Base-by-base conservation (phyloP, 129 eudicot species). In the Lonicera japonica region DNA sequence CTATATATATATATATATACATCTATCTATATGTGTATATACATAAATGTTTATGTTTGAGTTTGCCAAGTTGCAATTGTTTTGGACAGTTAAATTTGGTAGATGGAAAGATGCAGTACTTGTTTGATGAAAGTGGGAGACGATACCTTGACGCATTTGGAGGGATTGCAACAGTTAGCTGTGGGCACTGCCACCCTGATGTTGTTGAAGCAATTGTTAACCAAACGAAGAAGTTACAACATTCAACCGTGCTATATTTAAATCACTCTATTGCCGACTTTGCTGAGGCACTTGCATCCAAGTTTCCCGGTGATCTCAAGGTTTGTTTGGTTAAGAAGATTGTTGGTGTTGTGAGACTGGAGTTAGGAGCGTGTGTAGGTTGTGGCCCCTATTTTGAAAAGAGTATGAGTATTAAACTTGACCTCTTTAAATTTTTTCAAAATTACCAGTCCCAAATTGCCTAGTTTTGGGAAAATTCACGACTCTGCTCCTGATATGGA, bases 31-130 rank as follows among this genome's bases (percentile, higher is more conserved):
- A 29, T 29, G 6, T 29, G 6, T 29, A 29, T 6, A 29, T 29
- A 29, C 36, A 29, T 29, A 29, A 1, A 29, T 6, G 6, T 6
- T 1, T 6, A 29, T 6, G 4, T 29, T 29, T 29, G 36, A 29
- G 4, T 29, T 29, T 66, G 29, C 2, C 34, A 20, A 63, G 39
- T 24, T 68, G 40, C 23, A 50, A 63, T 21, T 71, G 51, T 21
- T 51, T 36, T 56, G 4, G 11, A 65, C 83, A 87, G 95, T 54
- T 87, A 71, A 68, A 64, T 69, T 65, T 87, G 80, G 95, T 87
- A 21, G 87, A 83, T 58, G 95, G 95, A 64, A 87, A 82, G 83
- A 87, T 80, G 95, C 95, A 87, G 29, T 87, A 87, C 66, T 25
- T 87, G 66, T 87, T 68, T 60, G 95, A 87, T 64, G 88, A 83